Evolutionary conservation across 2,329 filamentous ascomycete species (phyloP).

Genomic region (Fusarium scirpi): DNA sequence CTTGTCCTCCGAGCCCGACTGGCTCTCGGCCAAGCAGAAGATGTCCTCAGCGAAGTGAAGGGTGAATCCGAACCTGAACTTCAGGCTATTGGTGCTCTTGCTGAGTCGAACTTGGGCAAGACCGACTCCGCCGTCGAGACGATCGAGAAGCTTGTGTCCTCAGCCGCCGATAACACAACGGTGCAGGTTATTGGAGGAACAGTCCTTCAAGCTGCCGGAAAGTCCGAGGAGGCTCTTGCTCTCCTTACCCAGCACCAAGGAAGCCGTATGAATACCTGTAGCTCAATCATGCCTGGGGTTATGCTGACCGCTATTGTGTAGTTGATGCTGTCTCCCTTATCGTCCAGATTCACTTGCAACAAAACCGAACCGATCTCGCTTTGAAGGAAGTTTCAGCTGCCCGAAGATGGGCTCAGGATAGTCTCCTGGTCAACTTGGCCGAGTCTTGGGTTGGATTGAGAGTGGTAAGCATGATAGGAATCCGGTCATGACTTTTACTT

Average conservation of each 20-base stretch:
- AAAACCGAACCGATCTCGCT: constrained; percentile 92
- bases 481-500: constrained; percentile 34
- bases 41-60: constrained; percentile 77
- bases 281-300: constrained; percentile 8
- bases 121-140: constrained; percentile 70
- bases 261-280: constrained; percentile 71
- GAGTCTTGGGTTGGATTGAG: constrained; percentile 95
- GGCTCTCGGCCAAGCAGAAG: constrained; percentile 80
- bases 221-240: constrained; percentile 85
- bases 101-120: constrained; percentile 72
- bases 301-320: constrained; percentile 50
- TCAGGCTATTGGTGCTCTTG: constrained; percentile 80
- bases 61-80: constrained; percentile 78
- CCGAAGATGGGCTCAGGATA: constrained; percentile 95
- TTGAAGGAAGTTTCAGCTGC: constrained; percentile 89
- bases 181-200: constrained; percentile 88
- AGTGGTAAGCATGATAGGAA: constrained; percentile 66
- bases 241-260: constrained; percentile 87
- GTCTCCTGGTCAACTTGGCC: constrained; percentile 89
- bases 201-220: constrained; percentile 81
- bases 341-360: constrained; percentile 90
- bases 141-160: constrained; percentile 75
- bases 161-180: constrained; percentile 76
- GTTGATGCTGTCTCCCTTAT: constrained; percentile 85
- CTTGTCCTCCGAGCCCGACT: constrained; percentile 86